Evolutionary conservation across 306 rosid genomes (phyloP).

Genomic region (Lablab purpureus): DNA sequence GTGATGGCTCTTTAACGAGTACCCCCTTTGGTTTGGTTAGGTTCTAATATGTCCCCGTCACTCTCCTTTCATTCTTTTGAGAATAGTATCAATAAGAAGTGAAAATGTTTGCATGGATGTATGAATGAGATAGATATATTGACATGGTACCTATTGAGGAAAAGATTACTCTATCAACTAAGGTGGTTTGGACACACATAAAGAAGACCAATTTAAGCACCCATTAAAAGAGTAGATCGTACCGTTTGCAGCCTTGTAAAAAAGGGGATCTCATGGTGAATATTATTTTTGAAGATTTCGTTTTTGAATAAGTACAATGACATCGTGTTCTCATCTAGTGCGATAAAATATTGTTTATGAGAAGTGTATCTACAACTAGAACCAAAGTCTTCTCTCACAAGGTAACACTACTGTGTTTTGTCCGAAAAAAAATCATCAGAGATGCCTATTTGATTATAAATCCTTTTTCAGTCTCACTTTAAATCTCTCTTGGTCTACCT

Average conservation of each 20-base stretch:
- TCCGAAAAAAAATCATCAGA: neutral
- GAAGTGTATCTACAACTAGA: neutral
- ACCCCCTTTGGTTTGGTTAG: too few species aligned
- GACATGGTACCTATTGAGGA: neutral
- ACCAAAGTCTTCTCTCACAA: neutral
- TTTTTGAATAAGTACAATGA: neutral
- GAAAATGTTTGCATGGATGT: neutral
- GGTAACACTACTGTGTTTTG: neutral
- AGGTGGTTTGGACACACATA: neutral
- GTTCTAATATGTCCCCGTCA: too few species aligned
- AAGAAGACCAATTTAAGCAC: neutral
- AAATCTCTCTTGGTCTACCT: neutral
- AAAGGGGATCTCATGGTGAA: neutral
- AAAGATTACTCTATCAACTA: neutral
- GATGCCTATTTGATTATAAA: neutral
- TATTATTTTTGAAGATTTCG: too few species aligned
- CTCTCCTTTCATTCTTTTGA: neutral
- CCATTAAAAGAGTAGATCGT: neutral
- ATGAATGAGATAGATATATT: neutral
- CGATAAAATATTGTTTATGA: neutral
- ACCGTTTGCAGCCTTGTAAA: neutral
- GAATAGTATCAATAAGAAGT: neutral
- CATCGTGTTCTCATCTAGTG: neutral
- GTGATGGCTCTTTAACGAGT: neutral
- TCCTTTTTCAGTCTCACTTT: conserved; percentile 2